A percentile compares a stretch with the other conserved stretches of the same genome.
Evolutionary conservation across 2,329 filamentous ascomycete genomes (phyloP).

Genomic region (Fusarium avenaceum): DNA sequence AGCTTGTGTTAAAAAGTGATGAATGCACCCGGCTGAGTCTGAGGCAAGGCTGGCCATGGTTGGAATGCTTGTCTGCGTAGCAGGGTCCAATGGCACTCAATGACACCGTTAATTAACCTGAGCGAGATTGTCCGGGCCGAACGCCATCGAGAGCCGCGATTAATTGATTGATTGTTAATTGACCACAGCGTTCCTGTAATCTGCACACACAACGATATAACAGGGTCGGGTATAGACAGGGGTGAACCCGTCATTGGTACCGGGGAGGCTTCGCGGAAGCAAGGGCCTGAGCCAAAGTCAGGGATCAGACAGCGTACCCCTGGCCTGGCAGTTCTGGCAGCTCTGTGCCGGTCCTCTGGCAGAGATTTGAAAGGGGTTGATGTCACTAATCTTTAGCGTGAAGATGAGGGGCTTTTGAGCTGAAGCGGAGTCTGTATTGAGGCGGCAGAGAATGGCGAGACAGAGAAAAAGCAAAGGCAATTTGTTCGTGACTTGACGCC

Average conservation of each 20-base stretch:
- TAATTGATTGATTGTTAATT: slow-evolving; percentile 33
- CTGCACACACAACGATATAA: slow-evolving; percentile 40
- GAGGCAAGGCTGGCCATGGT: slow-evolving; percentile 21
- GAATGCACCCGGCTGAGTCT: too few relatives aligned
- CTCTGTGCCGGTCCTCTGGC: slow-evolving; percentile 32
- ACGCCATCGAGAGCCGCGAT: slow-evolving; percentile 17
- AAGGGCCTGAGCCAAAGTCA: slow-evolving; percentile 33
- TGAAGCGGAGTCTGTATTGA: slow-evolving; percentile 13
- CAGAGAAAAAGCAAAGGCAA: slow-evolving; percentile 9
- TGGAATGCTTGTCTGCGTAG: slow-evolving; percentile 2
- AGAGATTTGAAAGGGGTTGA: slow-evolving; percentile 37
- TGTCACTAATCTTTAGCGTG: slow-evolving; percentile 41
- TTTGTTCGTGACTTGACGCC: not conserved
- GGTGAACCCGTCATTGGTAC: slow-evolving; percentile 30
- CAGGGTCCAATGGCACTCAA: slow-evolving; percentile 12
- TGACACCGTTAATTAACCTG: slow-evolving; percentile 20
- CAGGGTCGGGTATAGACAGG: slow-evolving; percentile 37
- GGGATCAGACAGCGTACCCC: slow-evolving; percentile 22
- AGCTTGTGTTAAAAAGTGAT: slow-evolving; percentile 6
- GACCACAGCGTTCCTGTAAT: slow-evolving; percentile 26
- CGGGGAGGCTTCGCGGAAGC: slow-evolving; percentile 36
- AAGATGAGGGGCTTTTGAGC: slow-evolving; percentile 28
- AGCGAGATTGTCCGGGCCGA: slow-evolving; percentile 8
- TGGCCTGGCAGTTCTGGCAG: slow-evolving; percentile 37
- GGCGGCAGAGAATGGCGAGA: slow-evolving; percentile 16